These are phyloP conservation scores for Camelina laxa DNA, from an alignment of 345 rosid genomes.

Conservation along the genomic window DNA sequence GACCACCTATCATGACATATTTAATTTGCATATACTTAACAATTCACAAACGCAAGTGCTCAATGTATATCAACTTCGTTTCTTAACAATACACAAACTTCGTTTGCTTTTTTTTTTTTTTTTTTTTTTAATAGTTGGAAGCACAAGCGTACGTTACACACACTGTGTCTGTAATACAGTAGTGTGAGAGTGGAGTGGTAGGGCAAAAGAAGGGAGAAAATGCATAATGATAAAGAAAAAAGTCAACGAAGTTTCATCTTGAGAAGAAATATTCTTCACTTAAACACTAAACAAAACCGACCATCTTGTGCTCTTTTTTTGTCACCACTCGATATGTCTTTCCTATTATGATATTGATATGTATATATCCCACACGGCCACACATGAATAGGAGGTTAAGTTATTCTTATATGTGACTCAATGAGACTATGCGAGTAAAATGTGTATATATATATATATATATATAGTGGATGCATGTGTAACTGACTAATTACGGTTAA, in stretches of 20 bases:
- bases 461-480: not conserved
- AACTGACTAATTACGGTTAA: not conserved
- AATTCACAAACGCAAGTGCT: not conserved
- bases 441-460: not conserved
- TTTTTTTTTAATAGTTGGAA: constrained; percentile 4
- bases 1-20: constrained; percentile 10
- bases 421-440: not conserved
- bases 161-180: not conserved
- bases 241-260: constrained; percentile 28
- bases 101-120: not conserved
- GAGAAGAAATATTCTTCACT: constrained; percentile 11
- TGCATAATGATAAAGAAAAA: constrained; percentile 15
- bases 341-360: not conserved
- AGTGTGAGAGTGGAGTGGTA: constrained; percentile 29
- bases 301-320: not conserved
- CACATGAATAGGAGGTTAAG: not conserved
- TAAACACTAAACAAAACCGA: constrained; percentile 8
- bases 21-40: constrained; percentile 3
- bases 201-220: constrained; percentile 14
- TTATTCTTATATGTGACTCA: not conserved
- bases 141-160: constrained; percentile 12
- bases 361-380: not conserved
- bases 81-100: too few relatives aligned
- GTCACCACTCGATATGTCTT: not conserved
- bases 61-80: constrained; percentile 12